These are phyloP conservation scores for Hyaloperonospora brassicae DNA, from an alignment of 352 stramenopile species.

Conservation along the genomic window DNA sequence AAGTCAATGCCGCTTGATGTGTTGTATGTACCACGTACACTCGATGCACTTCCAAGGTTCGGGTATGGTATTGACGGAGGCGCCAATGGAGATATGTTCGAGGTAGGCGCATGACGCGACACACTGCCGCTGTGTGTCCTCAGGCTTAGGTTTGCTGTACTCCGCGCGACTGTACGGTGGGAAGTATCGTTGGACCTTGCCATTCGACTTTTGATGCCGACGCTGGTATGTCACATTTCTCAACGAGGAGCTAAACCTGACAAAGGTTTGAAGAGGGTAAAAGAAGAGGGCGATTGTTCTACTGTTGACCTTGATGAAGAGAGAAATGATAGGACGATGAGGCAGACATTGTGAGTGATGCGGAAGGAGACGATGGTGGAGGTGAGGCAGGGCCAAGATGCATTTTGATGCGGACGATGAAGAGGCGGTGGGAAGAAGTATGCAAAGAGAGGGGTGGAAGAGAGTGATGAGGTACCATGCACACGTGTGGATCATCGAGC, in stretches of 20 bases:
- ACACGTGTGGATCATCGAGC: too few species aligned
- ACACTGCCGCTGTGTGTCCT: conserved; percentile 61
- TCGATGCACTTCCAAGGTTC: conserved; percentile 66
- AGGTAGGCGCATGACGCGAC: conserved; percentile 64
- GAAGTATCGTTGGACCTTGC: conserved; percentile 55
- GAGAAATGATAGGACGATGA: conserved; percentile 6
- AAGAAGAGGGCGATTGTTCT: conserved; percentile 1
- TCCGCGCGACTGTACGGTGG: conserved; percentile 58
- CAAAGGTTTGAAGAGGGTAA: conserved; percentile 2
- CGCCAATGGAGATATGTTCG: conserved; percentile 48
- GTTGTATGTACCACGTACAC: conserved; percentile 77
- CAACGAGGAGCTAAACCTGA: conserved; percentile 29
- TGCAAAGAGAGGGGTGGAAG: too few species aligned
- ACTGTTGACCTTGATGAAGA: conserved; percentile 1
- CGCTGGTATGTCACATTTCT: conserved; percentile 67
- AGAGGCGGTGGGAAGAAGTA: too few species aligned
- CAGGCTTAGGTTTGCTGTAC: conserved; percentile 63
- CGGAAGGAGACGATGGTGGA: too few species aligned
- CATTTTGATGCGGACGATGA: too few species aligned
- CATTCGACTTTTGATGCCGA: conserved; percentile 65
- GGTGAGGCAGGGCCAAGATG: too few species aligned
- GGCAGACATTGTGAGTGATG: background rate
- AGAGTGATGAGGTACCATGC: too few species aligned
- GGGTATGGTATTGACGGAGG: conserved; percentile 31
- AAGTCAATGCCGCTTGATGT: conserved; percentile 57